Conservation (phyloP, 805 yeast species). For the Yueomyces sinensis region DNA sequence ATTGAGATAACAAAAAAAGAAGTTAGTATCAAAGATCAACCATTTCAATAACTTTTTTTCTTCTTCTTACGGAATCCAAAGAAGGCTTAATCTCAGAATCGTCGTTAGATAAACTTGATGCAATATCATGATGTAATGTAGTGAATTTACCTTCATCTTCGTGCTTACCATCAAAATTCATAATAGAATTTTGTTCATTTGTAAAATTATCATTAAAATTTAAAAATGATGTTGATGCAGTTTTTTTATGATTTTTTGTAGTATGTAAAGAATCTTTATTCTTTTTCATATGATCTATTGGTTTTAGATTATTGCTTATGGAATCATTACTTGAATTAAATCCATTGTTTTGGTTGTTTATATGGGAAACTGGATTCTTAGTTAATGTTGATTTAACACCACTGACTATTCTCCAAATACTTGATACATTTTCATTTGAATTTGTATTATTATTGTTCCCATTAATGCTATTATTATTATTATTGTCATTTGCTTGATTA, state of each 20-base stretch:
- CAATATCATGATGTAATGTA: too few relatives aligned
- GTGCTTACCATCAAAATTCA: not conserved
- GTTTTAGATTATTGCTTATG: not conserved
- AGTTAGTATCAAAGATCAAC: slow-evolving; percentile 1
- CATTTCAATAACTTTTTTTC: not conserved
- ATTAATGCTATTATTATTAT: not conserved
- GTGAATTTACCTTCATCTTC: not conserved
- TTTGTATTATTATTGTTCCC: slow-evolving; percentile 1
- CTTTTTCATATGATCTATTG: not conserved
- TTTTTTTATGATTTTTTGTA: too few relatives aligned
- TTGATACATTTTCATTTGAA: slow-evolving; percentile 25
- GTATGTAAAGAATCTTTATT: not conserved
- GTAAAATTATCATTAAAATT: too few relatives aligned
- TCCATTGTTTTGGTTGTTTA: too few relatives aligned
- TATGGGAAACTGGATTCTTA: too few relatives aligned
- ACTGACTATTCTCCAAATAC: slow-evolving; percentile 38
- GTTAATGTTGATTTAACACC: slow-evolving; percentile 31
- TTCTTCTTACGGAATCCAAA: not conserved
- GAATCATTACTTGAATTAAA: not conserved
- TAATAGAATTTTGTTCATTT: not conserved
- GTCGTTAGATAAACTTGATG: not conserved
- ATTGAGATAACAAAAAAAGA: not conserved
- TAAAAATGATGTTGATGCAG: not conserved
- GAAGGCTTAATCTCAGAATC: not conserved
- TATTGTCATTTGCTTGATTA: not conserved